Base-by-base conservation (phyloP, 2,329 filamentous ascomycete species). In the Claviceps spartinae region DNA sequence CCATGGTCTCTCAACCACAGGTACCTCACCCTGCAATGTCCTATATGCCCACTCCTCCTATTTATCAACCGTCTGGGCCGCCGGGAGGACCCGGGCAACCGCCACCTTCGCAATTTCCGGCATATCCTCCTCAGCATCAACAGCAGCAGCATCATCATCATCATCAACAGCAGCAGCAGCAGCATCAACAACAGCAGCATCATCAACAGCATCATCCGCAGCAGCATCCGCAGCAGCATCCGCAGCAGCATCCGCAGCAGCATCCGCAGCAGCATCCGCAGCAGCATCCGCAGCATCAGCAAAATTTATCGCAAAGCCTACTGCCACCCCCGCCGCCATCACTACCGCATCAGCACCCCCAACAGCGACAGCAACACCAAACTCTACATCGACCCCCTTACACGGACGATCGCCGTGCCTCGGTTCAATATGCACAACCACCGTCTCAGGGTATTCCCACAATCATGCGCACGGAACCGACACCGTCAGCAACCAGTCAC, bases 31-130 rank as follows among this genome's bases (percentile, higher is more conserved):
- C 62, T 61, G 86, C 80, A 51, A 95, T 86, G 66, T 79, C 85
- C 3, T 96, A 89, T 64, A 88, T 94, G 74, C 82, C 86, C 3
- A 89, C 93, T 56, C 86, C 86, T 41, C 81, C 86, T 37, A 88
- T 95, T 59, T 95, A 88, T 61, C 81, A 70, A 52, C 61, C 71
- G 37, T 67, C 66, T 43, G 69, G 73, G 60, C 71, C 65, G 46
- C 63, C 63, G 38, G 63, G 61, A 54, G 63, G 67, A 54, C 54
- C 63, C 14, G 43, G 30, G 54, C 60, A 67, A 30, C 72, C 74
- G 54, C 67, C 60, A 55, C 67, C 66, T n/a, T 62, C 66, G 13
- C 69, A 67, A 48, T 71, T 66, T 48, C 57, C 66, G 4, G 71
- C 66, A 3, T 72, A 69, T 48, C 63, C 62, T 16, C 62, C 61